Base-by-base conservation (phyloP, 306 rosid genomes). In the Fragaria vesca region DNA sequence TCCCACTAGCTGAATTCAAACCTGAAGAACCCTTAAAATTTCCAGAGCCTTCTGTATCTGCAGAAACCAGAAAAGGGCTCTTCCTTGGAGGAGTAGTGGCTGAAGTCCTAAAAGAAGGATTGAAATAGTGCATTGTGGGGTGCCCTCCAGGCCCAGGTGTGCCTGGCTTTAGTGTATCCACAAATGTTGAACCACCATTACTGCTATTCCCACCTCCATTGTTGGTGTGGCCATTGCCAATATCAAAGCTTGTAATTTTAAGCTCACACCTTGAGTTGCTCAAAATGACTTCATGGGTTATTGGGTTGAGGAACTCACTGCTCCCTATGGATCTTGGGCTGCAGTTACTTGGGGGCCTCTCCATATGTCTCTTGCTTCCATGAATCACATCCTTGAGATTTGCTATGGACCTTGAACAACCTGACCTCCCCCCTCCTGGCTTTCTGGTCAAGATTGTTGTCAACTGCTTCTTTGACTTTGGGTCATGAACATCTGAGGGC, bases 291-390 rank as follows among this genome's bases (percentile, higher is more conserved):
- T 93, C 97, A 72, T 91, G 97, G 40, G 96, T 88, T 82, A 91
- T 88, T 18, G 97, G 97, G 85, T 93, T 93, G 66, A 91, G 90
- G 40, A 93, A 93, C 87, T 91, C 97, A 61, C 94, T 91, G 89
- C 96, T 91, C 10, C 97, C 97, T 7, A 93, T 93, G 71, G 97
- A 93, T 82, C 97, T 93, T 43, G 96, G 96, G 75, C 97, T 93
- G 78, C 91, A 93, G 79, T 74, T 74, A 28, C 90, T 93, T 60
- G 91, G 97, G 28, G 97, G 96, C 81, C 84, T 89, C 46, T 93
- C 96, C 38, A 88, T 20, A 74, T 93, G 96, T 68, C 96, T 83
- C 77, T 90, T 93, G 83, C 97, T 93, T 12, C 97, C 97, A 81
- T 93, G 97, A 81, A 93, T 93, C 38, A 93, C 97, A 87, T 93